Conservation (phyloP, 352 stramenopile genomes). For the Phytophthora sp. region DNA sequence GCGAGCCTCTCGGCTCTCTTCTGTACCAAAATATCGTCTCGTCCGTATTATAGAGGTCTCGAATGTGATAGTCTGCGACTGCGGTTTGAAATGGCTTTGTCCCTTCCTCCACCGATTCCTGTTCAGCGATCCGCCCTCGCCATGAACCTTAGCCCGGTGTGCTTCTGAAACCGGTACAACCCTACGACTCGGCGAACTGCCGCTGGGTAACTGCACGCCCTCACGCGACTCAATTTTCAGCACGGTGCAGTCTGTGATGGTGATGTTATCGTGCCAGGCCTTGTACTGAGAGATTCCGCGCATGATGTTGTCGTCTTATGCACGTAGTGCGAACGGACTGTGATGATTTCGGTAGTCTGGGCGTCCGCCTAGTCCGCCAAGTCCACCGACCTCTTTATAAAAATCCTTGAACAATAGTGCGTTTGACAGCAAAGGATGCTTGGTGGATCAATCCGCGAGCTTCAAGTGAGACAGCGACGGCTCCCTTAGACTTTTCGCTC, state of each 20-base stretch:
- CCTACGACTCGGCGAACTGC: constrained; percentile 7
- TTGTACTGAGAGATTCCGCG: background rate
- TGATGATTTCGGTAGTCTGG: background rate
- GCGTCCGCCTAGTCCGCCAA: background rate
- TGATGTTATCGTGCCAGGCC: background rate
- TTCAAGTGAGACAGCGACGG: background rate
- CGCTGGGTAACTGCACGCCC: constrained; percentile 6
- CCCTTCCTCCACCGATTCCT: background rate
- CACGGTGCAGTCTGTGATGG: background rate
- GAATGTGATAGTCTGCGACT: background rate
- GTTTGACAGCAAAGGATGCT: background rate
- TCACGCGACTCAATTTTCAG: background rate
- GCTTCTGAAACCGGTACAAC: constrained; percentile 18
- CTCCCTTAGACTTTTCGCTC: background rate
- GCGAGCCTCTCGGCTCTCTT: constrained; percentile 10
- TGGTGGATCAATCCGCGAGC: background rate
- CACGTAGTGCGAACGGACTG: background rate
- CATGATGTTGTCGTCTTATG: background rate
- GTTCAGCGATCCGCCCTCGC: constrained; percentile 13
- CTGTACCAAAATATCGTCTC: constrained; percentile 22
- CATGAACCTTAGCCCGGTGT: constrained; percentile 9
- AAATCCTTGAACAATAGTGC: background rate
- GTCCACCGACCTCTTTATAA: background rate
- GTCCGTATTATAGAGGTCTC: constrained; percentile 30
- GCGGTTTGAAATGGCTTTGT: background rate